Conservation (phyloP, 352 stramenopile genomes). For the Phytopythium boreale region DNA sequence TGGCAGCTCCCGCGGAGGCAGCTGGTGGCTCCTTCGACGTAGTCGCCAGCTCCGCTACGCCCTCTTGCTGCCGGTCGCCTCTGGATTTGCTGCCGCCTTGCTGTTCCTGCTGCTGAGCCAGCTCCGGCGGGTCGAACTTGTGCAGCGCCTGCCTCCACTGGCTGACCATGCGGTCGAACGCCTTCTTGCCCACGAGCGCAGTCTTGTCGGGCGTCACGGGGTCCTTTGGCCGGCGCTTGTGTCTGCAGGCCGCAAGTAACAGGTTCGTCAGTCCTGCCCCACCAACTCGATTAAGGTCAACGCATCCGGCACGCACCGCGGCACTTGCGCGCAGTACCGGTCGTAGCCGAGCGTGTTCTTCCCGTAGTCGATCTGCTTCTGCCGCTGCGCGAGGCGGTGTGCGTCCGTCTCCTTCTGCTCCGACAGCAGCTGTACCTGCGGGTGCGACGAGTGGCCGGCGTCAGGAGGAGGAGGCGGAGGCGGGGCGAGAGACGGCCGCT, state of each 20-base stretch:
- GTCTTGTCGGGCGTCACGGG: constrained; percentile 84
- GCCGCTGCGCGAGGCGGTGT: constrained; percentile 83
- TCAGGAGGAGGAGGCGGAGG: background rate
- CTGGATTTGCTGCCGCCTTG: background rate
- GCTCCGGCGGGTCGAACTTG: constrained; percentile 73
- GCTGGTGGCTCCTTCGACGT: background rate
- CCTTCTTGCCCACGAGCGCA: constrained; percentile 69
- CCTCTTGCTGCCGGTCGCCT: background rate
- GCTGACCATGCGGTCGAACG: constrained; percentile 76
- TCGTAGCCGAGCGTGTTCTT: constrained; percentile 93
- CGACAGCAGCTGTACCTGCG: constrained; percentile 40
- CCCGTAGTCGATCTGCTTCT: constrained; percentile 92
- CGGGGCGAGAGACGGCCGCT: background rate
- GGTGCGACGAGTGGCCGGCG: background rate
- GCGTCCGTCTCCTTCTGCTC: constrained; percentile 71
- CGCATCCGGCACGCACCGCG: constrained; percentile 24
- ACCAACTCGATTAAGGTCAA: background rate
- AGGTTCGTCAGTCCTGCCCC: background rate
- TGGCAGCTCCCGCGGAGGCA: background rate
- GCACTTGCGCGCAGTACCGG: constrained; percentile 66
- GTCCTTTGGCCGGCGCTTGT: constrained; percentile 46
- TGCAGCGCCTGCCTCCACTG: constrained; percentile 82
- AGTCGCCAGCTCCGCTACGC: background rate
- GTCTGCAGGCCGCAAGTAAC: constrained; percentile 14
- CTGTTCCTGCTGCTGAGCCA: constrained; percentile 17